Evolutionary conservation across 2,329 filamentous ascomycete species (phyloP).

Genomic region (Diaporthe capsici): DNA sequence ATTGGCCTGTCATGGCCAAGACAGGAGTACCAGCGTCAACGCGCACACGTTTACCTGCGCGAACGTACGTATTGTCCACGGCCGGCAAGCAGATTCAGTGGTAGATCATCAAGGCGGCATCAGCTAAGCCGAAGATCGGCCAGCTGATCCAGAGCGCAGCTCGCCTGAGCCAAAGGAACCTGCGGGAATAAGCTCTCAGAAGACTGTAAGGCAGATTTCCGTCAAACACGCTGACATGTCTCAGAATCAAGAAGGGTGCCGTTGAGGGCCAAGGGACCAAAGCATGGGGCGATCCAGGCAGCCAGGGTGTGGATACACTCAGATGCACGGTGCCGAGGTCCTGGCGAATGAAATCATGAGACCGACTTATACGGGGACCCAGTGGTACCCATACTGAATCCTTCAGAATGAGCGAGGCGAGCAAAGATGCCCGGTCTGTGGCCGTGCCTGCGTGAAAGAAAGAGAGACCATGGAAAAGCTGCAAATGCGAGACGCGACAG

Average conservation of each 20-base stretch:
- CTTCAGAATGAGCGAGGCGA: not conserved
- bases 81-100: not conserved
- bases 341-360: constrained; percentile 10
- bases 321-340: not conserved
- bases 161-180: not conserved
- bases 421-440: not conserved
- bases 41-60: not conserved
- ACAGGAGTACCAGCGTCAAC: not conserved
- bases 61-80: not conserved
- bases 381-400: constrained; percentile 15
- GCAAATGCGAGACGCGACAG: not conserved
- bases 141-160: not conserved
- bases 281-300: too few relatives aligned
- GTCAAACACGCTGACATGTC: not conserved
- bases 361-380: not conserved
- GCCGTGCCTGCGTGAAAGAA: not conserved
- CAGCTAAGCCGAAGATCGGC: not conserved
- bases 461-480: not conserved
- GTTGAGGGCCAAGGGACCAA: too few relatives aligned
- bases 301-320: not conserved
- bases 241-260: not conserved
- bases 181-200: not conserved
- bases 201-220: not conserved
- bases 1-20: not conserved
- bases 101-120: not conserved